Evolutionary conservation across 169 alveolate genomes (phyloP).

Genomic region (Blepharisma undulans): DNA sequence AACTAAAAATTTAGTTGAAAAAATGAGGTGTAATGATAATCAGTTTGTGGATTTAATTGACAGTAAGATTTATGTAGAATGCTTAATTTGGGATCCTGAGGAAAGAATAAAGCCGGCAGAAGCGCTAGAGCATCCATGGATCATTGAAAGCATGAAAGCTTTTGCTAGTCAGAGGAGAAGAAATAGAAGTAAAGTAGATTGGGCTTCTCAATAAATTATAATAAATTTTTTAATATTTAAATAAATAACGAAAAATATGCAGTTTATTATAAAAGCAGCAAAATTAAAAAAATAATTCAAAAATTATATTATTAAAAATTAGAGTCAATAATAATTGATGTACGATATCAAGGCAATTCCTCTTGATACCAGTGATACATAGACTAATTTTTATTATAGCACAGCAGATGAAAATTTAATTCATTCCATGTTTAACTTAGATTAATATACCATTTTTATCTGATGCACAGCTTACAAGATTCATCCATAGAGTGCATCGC

Average conservation of each 20-base stretch:
- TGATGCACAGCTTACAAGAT: not conserved
- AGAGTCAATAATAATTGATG: too few species aligned
- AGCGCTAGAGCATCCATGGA: conserved; percentile 82
- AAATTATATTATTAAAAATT: too few species aligned
- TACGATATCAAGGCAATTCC: not conserved
- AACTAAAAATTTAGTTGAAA: conserved; percentile 42
- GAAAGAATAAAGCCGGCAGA: conserved; percentile 81
- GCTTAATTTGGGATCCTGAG: conserved; percentile 80
- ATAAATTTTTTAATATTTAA: too few species aligned
- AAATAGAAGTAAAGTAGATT: not conserved
- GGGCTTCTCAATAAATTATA: not conserved
- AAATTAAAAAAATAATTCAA: too few species aligned
- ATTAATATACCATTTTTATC: not conserved
- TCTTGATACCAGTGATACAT: not conserved
- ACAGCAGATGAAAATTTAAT: not conserved
- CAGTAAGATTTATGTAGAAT: conserved; percentile 23
- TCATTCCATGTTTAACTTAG: not conserved
- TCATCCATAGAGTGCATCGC: not conserved
- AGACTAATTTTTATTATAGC: too few species aligned
- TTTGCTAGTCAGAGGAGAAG: not conserved
- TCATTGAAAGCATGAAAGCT: conserved; percentile 48
- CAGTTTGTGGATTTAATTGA: conserved; percentile 62
- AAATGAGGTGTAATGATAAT: conserved; percentile 57
- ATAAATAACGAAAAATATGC: too few species aligned
- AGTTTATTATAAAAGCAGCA: too few species aligned